phyloP scores from a whole-genome alignment of 331 rosid species.

The Dryas integrifolia region DNA sequence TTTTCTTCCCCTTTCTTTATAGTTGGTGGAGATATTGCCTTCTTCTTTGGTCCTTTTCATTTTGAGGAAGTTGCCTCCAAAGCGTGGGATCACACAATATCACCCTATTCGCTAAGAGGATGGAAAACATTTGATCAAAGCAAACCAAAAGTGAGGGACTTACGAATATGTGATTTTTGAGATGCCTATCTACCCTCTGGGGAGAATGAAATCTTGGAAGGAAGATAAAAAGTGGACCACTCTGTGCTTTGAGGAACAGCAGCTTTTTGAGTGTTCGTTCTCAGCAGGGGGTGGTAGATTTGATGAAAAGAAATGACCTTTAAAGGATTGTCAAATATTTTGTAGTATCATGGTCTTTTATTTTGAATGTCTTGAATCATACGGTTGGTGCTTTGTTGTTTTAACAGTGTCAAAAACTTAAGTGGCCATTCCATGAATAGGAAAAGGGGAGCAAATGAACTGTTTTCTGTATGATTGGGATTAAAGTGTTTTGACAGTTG shows the following conservation, averaged over 20 bases:
- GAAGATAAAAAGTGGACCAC: neutral
- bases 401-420: neutral
- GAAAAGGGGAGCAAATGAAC: neutral
- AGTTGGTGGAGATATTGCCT: conserved; percentile 94
- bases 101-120: conserved; percentile 74
- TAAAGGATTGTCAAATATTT: conserved; percentile 15
- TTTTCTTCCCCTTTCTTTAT: neutral
- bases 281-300: conserved; percentile 19
- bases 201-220: conserved; percentile 1
- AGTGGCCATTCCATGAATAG: neutral
- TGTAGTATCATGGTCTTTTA: neutral
- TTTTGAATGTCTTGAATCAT: conserved; percentile 11
- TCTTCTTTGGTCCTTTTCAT: conserved; percentile 88
- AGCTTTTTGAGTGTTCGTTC: conserved; percentile 19
- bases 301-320: conserved; percentile 20
- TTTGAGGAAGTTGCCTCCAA: conserved; percentile 93
- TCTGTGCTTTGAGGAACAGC: conserved; percentile 20
- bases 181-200: conserved; percentile 12
- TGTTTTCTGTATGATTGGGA: neutral
- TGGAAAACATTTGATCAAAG: neutral
- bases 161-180: conserved; percentile 5
- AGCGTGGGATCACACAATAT: conserved; percentile 93
- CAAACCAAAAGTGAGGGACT: neutral
- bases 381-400: conserved; percentile 12
- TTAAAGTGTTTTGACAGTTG: neutral